Percentiles rank a stretch among this genome's conserved stretches.
phyloP scores from a whole-genome alignment of 805 yeast species.

The Suhomyces faveliae region DNA sequence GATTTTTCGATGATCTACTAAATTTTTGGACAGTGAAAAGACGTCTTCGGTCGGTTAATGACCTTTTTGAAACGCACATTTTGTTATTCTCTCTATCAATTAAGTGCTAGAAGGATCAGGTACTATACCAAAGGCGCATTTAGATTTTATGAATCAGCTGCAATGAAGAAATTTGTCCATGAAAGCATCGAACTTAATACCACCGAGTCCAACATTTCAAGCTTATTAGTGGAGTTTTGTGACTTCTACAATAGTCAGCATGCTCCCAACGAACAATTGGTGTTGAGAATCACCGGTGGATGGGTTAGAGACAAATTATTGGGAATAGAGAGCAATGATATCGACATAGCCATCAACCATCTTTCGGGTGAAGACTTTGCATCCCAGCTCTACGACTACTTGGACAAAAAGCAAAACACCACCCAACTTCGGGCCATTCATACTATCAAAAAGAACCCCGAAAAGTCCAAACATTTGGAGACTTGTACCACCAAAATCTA shows the following conservation, averaged over 20 bases:
- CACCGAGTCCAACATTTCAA: conserved; percentile 42
- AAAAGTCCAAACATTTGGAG: conserved; percentile 91
- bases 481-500: conserved; percentile 90
- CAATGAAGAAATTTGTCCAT: conserved; percentile 3
- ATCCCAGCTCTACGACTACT: conserved; percentile 53
- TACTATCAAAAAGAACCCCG: conserved; percentile 89
- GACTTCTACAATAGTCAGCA: conserved; percentile 29
- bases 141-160: neutral
- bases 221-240: conserved; percentile 42
- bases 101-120: neutral
- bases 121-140: neutral
- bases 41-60: neutral
- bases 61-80: neutral
- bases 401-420: conserved; percentile 25
- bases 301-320: conserved; percentile 96
- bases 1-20: neutral
- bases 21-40: neutral
- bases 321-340: conserved; percentile 77
- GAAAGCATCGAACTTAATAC: conserved; percentile 17
- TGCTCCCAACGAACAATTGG: conserved; percentile 32
- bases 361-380: conserved; percentile 89
- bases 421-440: conserved; percentile 52
- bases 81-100: neutral
- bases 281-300: conserved; percentile 88
- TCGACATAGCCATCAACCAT: conserved; percentile 86